phyloP scores from a whole-genome alignment of 176 grass and related monocot genomes.

The Areca catechu region DNA sequence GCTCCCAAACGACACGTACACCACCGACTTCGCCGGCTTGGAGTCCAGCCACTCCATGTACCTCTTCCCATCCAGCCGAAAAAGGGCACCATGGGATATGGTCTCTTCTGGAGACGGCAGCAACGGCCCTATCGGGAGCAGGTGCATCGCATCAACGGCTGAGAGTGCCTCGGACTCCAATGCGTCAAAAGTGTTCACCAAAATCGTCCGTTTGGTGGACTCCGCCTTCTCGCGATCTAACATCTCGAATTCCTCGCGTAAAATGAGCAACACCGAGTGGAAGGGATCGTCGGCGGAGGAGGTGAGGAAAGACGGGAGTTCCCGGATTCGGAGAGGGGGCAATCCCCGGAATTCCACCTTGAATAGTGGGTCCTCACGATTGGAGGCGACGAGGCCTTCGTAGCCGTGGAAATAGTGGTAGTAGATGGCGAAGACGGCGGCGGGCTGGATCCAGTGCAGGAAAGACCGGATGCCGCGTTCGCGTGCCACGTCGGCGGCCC shows the following conservation, averaged over 20 bases:
- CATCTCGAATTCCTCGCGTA: conserved; percentile 9
- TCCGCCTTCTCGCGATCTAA: too few relatives aligned
- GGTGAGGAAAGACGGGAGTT: conserved; percentile 32
- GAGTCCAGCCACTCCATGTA: too few relatives aligned
- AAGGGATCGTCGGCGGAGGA: background rate
- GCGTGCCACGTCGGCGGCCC: conserved; percentile 22
- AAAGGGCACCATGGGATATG: too few relatives aligned
- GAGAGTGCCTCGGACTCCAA: too few relatives aligned
- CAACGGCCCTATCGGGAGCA: too few relatives aligned
- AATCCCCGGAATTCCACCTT: conserved; percentile 30
- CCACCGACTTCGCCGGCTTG: too few relatives aligned
- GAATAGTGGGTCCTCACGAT: background rate
- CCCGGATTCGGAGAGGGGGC: conserved; percentile 6
- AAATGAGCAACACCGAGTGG: background rate
- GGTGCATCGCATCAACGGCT: too few relatives aligned
- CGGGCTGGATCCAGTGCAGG: conserved; percentile 53
- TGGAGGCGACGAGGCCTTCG: conserved; percentile 4
- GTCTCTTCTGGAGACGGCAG: too few relatives aligned
- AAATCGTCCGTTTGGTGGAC: too few relatives aligned
- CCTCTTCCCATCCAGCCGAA: too few relatives aligned
- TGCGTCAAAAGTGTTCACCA: too few relatives aligned
- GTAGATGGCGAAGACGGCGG: conserved; percentile 17
- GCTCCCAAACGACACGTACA: too few relatives aligned
- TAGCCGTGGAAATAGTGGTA: conserved; percentile 54
- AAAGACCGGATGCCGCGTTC: conserved; percentile 15